These are phyloP conservation scores for Leishmania tropica DNA, from an alignment of 208 protist species.

Conservation along the genomic window DNA sequence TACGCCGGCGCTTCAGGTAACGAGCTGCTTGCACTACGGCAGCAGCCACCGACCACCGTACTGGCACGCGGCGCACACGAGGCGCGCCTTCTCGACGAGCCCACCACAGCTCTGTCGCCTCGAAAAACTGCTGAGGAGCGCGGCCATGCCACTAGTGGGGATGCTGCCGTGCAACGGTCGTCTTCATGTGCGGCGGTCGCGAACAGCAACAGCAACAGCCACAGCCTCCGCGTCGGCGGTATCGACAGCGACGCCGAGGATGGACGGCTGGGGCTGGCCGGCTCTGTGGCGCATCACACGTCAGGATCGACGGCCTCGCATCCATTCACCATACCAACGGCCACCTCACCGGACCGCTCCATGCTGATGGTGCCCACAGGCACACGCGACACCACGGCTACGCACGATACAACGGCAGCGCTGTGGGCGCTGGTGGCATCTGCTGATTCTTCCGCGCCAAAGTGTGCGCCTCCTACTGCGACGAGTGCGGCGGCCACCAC, in stretches of 20 bases:
- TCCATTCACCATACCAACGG: neutral
- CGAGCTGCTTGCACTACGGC: neutral
- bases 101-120: neutral
- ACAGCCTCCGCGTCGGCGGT: neutral
- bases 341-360: neutral
- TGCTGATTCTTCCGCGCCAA: neutral
- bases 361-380: neutral
- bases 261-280: neutral
- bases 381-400: neutral
- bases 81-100: neutral
- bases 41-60: neutral
- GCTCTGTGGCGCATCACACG: neutral
- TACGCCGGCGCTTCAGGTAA: conserved; percentile 12
- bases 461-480: neutral
- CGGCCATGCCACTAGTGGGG: neutral
- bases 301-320: neutral
- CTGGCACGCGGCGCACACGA: neutral
- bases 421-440: neutral
- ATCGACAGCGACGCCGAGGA: neutral
- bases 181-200: neutral
- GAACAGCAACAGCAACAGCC: neutral
- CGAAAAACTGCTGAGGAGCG: neutral
- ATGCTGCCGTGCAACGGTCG: neutral
- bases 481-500: neutral
- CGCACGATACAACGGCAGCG: neutral